Conservation (phyloP, 768 basidiomycete genomes). For the Leccinum disarticulatum region DNA sequence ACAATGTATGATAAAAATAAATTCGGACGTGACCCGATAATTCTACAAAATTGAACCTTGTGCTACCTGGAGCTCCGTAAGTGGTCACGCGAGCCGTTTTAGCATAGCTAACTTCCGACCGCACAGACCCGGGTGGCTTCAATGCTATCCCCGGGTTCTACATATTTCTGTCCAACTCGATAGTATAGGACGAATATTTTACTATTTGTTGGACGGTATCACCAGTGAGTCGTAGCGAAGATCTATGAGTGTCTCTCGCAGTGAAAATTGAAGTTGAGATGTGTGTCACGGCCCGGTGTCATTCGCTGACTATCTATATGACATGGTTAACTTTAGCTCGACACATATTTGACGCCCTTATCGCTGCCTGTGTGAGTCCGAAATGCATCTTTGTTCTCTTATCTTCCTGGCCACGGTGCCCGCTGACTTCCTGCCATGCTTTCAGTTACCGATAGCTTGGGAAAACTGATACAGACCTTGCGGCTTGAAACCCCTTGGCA, state of each 20-base stretch:
- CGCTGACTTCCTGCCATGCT: constrained; percentile 11
- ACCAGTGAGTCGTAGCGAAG: background rate
- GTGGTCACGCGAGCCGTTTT: background rate
- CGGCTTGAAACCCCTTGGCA: background rate
- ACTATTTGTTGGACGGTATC: background rate
- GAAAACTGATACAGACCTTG: background rate
- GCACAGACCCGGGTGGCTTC: background rate
- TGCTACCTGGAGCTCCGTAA: background rate
- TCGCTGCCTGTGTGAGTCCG: background rate
- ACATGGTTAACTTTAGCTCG: constrained; percentile 5
- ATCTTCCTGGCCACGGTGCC: constrained; percentile 2
- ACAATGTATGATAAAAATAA: background rate
- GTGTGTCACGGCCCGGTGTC: background rate
- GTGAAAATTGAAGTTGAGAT: constrained; percentile 1
- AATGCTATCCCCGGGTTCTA: background rate
- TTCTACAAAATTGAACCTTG: background rate
- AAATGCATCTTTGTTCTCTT: background rate
- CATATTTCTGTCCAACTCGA: background rate
- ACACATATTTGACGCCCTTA: constrained; percentile 1
- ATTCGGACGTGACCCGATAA: background rate
- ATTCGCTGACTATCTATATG: background rate
- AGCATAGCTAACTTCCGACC: background rate
- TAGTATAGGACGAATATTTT: background rate
- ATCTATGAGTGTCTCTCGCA: background rate
- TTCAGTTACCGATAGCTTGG: constrained; percentile 6